Evolutionary conservation across 352 stramenopile genomes (phyloP), one percentile per base, ranked within the genome.

Genomic region (Pythium dissimile): DNA sequence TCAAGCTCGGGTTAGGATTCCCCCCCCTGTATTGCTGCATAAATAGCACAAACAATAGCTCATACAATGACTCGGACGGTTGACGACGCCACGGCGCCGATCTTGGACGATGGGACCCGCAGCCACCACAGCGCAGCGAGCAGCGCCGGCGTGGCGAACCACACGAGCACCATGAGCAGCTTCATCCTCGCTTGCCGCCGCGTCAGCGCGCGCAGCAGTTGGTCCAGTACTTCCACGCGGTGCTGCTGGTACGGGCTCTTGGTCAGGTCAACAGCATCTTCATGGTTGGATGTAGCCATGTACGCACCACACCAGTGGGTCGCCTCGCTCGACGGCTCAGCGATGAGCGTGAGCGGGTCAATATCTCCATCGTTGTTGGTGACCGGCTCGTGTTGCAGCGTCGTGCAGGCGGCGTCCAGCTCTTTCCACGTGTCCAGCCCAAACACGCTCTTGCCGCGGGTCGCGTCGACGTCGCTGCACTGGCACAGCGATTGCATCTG

Each of bases 241-340:
- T 68, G 59, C 38, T 72, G 64, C 54, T 59, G 35, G 59, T 59
- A 72, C n/a, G 59, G 59, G 15, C 42, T 59, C 4, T 53, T 39
- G 2, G 28, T 38, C 30, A 47, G 5, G 26, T 72, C 48, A 18
- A 39, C 23, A 0, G 38, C 48, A 5, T 20, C 24, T 30, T 54
- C 38, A 31, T 55, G 34, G 16, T 48, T 20, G 35, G 23, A 24
- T 2, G 53, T 59, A 5, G 42, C 21, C n/a, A 72, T 20, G 45
- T 63, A 72, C 44, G 50, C 42, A 18, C 65, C 65, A 31, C 65
- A 72, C 65, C 65, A 69, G 15, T 46, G 38, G n/a, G 63, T 18
- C 6, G 41, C 54, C 10, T 30, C 51, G 3, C 3, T 26, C 1
- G 60, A 56, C 6, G 54, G 65, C 12, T 62, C 43, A 2, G n/a